phyloP scores from a whole-genome alignment of 139 green algal genomes.

The Pseudopediastrum boryanum region DNA sequence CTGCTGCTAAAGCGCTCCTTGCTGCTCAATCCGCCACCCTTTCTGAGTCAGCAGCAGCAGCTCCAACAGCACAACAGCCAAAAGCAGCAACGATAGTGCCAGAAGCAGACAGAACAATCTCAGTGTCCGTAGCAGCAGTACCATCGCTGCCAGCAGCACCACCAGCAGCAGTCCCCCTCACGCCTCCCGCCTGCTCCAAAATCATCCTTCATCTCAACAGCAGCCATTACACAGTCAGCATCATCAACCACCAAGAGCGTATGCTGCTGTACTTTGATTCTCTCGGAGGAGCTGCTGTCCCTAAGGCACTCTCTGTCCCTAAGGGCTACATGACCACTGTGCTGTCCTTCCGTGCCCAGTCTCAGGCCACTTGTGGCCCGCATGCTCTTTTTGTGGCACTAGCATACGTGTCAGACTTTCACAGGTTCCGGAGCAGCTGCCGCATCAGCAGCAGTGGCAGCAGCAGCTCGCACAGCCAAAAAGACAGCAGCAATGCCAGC shows the following conservation, averaged over 20 bases:
- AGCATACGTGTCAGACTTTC: constrained; percentile 5
- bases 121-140: no score
- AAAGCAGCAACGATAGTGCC: no score
- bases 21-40: no score
- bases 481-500: no score
- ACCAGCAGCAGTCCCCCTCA: not conserved
- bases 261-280: constrained; percentile 25
- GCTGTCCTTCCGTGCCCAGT: not conserved
- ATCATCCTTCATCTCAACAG: not conserved
- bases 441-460: no score
- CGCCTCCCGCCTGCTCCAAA: not conserved
- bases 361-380: constrained; percentile 6
- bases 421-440: not conserved
- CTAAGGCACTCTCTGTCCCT: not conserved
- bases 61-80: no score
- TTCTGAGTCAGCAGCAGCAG: no score
- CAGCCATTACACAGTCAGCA: constrained; percentile 17
- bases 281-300: not conserved
- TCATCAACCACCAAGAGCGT: constrained; percentile 18
- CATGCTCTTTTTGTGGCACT: constrained; percentile 21
- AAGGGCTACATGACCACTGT: not conserved
- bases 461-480: no score
- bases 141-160: no score
- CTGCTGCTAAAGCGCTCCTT: no score
- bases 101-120: no score